phyloP scores from a whole-genome alignment of 2,329 filamentous ascomycete genomes.

The Fusarium ramigenum region DNA sequence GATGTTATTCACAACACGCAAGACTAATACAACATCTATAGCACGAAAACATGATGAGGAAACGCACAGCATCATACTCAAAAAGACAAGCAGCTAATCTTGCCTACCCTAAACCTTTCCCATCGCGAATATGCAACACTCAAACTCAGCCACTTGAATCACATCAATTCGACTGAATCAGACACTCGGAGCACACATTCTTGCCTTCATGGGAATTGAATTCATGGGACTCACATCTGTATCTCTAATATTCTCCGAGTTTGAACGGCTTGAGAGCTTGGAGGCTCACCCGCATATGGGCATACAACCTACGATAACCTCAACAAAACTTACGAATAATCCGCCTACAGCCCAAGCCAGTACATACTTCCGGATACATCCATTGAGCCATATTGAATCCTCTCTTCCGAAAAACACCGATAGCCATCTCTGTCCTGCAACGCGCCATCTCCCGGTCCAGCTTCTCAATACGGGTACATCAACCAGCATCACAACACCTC shows the following conservation, averaged over 20 bases:
- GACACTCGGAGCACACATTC: rapidly evolving
- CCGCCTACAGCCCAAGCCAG: neutral
- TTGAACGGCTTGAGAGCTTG: neutral
- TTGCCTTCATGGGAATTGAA: neutral
- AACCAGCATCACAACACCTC: neutral
- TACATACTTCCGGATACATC: neutral
- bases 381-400: neutral
- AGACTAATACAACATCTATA: rapidly evolving
- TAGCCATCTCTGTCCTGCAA: neutral
- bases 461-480: neutral
- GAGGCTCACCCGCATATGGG: rapidly evolving
- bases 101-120: neutral
- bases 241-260: no score
- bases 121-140: rapidly evolving
- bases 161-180: rapidly evolving
- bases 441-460: neutral
- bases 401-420: neutral
- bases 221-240: no score
- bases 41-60: neutral
- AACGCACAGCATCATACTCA: rapidly evolving
- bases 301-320: neutral
- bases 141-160: neutral
- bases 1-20: rapidly evolving
- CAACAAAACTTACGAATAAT: neutral
- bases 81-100: rapidly evolving